Base-by-base conservation (phyloP, 139 green algal species). In the Desmodesmus armatus region DNA sequence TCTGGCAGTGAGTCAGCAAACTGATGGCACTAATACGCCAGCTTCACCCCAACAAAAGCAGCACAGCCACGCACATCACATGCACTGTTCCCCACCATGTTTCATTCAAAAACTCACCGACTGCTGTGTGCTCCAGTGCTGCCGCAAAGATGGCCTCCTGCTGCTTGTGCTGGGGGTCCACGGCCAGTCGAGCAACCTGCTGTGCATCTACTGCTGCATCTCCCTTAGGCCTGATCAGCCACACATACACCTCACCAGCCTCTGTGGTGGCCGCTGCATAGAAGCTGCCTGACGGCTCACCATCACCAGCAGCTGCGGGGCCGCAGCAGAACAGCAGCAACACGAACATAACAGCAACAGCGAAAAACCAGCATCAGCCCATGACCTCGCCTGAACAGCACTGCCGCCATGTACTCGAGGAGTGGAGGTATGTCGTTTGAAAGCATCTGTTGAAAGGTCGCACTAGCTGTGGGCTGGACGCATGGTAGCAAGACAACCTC, bases 241-340 rank as follows among this genome's bases (percentile, higher is more conserved):
- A 95, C 47, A 94, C 91, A 35, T 89, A 93, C 33, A 82, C 88
- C 67, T 90, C 88, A 4, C 92, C 92, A n/a, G 58, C 51, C 70
- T 88, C 78, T 9, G 85, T 91, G 35, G 94, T 89, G 27, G 89
- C 92, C 31, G 81, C 82, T 66, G 91, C 83, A 37, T 88, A 76
- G 62, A 94, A 93, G 55, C 43, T 53, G 69, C 72, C 65, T 67
- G 43, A 49, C 29, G 40, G 67, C 41, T 33, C 70, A 33, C 37
- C 73, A 5, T 63, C 78, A 39, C 21, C 71, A 58, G 65, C 85
- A 63, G 60, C 85, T n/a, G n/a, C n/a, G n/a, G n/a, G n/a, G n/a
- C 35, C 19, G 25, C 4, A 21, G 11, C 53, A 41, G 23, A 39
- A 37, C 31, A 82, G 43, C 33, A 70, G 33, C 19, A 82, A 17